Evolutionary conservation across 192 early-diverging fungal species (phyloP).

Genomic region (Pilaira anomala): DNA sequence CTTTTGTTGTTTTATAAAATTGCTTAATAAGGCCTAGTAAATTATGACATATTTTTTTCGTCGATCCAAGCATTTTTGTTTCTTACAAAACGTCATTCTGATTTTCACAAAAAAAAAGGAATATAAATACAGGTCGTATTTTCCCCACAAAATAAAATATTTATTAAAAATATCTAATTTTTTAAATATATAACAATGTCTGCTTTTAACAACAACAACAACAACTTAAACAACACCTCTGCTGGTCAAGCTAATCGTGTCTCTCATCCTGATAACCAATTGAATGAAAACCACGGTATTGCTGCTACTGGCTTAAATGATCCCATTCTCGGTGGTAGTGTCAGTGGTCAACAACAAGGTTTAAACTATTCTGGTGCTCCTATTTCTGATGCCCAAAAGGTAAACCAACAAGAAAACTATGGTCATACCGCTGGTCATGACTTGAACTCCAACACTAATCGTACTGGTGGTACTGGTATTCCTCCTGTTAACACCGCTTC

Average conservation of each 20-base stretch:
- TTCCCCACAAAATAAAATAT: background rate
- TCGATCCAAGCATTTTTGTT: background rate
- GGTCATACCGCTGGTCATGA: background rate
- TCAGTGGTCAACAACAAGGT: background rate
- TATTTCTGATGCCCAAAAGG: constrained; percentile 6
- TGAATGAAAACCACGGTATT: constrained; percentile 18
- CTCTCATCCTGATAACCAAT: background rate
- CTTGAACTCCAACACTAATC: background rate
- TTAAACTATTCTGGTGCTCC: constrained; percentile 12
- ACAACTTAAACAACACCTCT: constrained; percentile 1
- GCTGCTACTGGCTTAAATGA: constrained; percentile 4
- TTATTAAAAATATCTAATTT: too few species aligned
- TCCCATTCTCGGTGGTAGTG: background rate
- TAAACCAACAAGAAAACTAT: background rate
- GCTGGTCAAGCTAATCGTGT: background rate
- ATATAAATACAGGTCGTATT: constrained; percentile 6
- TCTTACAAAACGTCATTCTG: background rate
- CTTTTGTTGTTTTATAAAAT: too few species aligned
- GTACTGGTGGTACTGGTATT: constrained; percentile 5
- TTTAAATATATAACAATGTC: constrained; percentile 6
- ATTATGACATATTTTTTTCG: background rate
- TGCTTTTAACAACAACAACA: constrained; percentile 15
- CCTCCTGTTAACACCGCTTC: constrained; percentile 11
- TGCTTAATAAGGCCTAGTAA: background rate
- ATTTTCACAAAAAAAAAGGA: background rate